Evolutionary conservation across 2,329 filamentous ascomycete species (phyloP), one percentile per base, ranked within the genome.

Genomic region (Hansfordia pulvinata): DNA sequence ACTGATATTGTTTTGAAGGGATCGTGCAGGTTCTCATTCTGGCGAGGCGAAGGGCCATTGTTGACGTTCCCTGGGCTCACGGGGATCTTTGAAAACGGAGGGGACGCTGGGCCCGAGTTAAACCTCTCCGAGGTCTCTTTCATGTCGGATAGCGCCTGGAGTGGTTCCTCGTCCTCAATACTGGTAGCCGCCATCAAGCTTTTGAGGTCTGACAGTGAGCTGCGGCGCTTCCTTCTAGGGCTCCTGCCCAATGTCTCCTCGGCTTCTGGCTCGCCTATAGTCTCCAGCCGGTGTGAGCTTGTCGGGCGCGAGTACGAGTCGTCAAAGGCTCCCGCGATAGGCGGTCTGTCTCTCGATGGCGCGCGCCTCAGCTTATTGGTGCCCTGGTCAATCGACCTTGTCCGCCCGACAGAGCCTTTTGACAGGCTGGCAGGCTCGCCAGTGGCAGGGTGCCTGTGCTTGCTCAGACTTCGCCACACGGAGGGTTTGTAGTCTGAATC

Each of bases 391-490:
- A 83, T 82, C 1, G 85, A 92, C 38, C 75, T 77, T 9, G 82
- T 81, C 20, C 83, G 71, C 30, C 66, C 62, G 19, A 84, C 52
- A 1, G 71, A 68, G 18, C 60, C 71, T 47, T 74, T 82, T 3
- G 79, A 76, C 20, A 83, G 50, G 47, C 69, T 82, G 10, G 66
- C 57, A 23, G 54, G 53, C 34, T 76, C 82, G 39, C 60, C 73
- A 28, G 60, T 72, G 34, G 60, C 67, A 17, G 64, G 53, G 39
- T 67, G 54, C 29, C 77, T 65, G 56, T 83, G 67, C 57, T 93
- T 93, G 60, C 85, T 93, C 37, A 93, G 57, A n/a, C 73, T 86
- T 29, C 85, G 73, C 73, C 85, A 85, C 13, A 93, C 73, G 1
- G 83, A 88, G 21, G 75, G 64, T 19, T 82, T 72, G 37, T 71